phyloP scores from a whole-genome alignment of 192 early-diverging fungal genomes.

The Chytriomyces sp. region DNA sequence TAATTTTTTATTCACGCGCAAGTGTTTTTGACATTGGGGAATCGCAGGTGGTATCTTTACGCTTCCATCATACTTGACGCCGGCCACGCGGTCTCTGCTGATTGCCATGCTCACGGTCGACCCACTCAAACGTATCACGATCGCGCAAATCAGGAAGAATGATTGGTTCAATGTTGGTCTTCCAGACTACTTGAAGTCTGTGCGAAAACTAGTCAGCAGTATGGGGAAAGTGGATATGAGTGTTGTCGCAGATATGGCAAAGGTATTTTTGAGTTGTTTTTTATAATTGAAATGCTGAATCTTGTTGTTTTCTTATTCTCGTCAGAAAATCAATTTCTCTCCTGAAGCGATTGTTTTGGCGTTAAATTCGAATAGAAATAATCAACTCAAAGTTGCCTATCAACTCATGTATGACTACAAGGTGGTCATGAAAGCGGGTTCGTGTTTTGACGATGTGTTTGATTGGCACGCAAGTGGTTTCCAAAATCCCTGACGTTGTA shows the following conservation, averaged over 20 bases:
- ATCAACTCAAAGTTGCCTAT: constrained; percentile 96
- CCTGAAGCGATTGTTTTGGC: constrained; percentile 73
- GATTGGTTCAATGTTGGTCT: constrained; percentile 92
- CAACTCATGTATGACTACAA: constrained; percentile 90
- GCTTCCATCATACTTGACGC: constrained; percentile 84
- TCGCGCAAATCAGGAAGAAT: constrained; percentile 82
- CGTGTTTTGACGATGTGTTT: background rate
- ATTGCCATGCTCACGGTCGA: constrained; percentile 94
- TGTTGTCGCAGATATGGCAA: constrained; percentile 79
- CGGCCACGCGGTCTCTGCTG: constrained; percentile 80
- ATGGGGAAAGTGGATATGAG: constrained; percentile 75
- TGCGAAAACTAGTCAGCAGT: constrained; percentile 72
- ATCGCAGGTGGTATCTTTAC: constrained; percentile 83
- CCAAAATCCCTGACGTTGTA: constrained; percentile 6
- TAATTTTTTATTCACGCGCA: background rate
- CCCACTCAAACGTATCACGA: constrained; percentile 92
- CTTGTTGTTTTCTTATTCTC: background rate
- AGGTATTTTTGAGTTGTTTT: constrained; percentile 46
- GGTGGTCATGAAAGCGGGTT: constrained; percentile 39
- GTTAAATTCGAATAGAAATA: constrained; percentile 84
- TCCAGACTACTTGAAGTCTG: constrained; percentile 89
- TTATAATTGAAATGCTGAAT: background rate
- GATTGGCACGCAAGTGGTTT: background rate
- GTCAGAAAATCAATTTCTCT: constrained; percentile 78
- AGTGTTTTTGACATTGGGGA: background rate